Evolutionary conservation across 23 red algal genomes (phyloP).

Genomic region (Gracilaria domingensis): DNA sequence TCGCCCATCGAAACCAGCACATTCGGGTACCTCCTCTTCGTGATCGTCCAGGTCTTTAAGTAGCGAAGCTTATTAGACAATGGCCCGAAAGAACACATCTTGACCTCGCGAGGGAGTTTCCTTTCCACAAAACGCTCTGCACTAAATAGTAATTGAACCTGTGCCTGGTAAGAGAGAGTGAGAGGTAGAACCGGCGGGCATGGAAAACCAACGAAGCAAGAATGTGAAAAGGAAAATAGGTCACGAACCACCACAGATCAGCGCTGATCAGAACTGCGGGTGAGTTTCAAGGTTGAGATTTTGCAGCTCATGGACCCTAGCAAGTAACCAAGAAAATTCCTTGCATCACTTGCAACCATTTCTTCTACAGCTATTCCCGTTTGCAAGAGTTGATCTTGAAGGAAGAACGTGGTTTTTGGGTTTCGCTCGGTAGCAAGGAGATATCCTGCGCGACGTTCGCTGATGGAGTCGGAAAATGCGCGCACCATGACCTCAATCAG

Average conservation of each 20-base stretch:
- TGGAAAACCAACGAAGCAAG: too few relatives aligned
- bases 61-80: too few relatives aligned
- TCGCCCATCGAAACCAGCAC: too few relatives aligned
- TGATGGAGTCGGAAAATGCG: constrained; percentile 11
- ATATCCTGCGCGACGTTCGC: constrained; percentile 11
- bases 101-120: too few relatives aligned
- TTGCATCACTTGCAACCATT: neutral
- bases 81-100: too few relatives aligned
- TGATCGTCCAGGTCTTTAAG: too few relatives aligned
- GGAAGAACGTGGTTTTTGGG: neutral
- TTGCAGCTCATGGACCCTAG: neutral
- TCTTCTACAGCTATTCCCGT: neutral
- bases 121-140: too few relatives aligned
- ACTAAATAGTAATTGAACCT: too few relatives aligned
- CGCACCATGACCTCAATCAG: constrained; percentile 13
- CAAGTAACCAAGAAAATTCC: neutral
- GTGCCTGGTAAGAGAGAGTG: too few relatives aligned
- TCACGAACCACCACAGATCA: neutral
- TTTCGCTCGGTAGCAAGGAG: constrained; percentile 33
- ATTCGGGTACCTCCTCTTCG: too few relatives aligned
- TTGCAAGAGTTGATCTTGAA: neutral
- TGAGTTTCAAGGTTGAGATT: neutral
- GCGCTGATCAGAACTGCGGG: neutral
- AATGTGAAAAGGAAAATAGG: neutral
- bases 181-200: too few relatives aligned